These are phyloP conservation scores for Xylariales sp. DNA, from an alignment of 2,329 filamentous ascomycete genomes.

Conservation along the genomic window DNA sequence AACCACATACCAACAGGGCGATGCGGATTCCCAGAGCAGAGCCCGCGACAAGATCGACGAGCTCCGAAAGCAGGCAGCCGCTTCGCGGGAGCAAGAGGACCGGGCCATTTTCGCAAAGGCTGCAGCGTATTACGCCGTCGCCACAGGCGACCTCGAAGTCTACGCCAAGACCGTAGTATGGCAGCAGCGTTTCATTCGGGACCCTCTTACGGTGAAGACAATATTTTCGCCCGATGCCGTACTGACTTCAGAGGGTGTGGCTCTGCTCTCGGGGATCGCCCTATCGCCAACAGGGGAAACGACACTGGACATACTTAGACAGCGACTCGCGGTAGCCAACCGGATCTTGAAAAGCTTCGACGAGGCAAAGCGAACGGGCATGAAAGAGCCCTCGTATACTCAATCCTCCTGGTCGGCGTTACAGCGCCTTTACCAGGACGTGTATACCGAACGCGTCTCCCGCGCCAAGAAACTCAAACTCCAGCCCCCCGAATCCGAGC, in stretches of 20 bases:
- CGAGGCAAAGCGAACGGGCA: constrained; percentile 17
- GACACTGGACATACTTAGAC: constrained; percentile 11
- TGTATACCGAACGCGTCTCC: constrained; percentile 28
- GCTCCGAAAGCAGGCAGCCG: constrained; percentile 30
- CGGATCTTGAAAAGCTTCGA: constrained; percentile 18
- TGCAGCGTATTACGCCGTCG: constrained; percentile 32
- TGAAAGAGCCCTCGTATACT: constrained; percentile 29
- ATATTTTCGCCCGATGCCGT: constrained; percentile 22
- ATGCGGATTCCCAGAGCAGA: constrained; percentile 21
- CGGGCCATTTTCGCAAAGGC: constrained; percentile 33
- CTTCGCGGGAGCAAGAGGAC: constrained; percentile 23
- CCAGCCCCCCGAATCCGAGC: constrained; percentile 12
- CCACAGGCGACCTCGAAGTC: constrained; percentile 25
- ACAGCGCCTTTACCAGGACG: constrained; percentile 4
- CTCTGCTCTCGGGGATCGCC: constrained; percentile 30
- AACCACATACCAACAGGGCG: constrained; percentile 2
- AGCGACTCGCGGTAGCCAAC: constrained; percentile 24
- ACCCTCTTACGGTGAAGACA: constrained; percentile 16
- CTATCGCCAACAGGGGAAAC: constrained; percentile 7
- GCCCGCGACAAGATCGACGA: constrained; percentile 27
- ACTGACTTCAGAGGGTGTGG: constrained; percentile 25
- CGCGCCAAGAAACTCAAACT: constrained; percentile 29
- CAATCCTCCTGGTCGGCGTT: background rate
- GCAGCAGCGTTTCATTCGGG: constrained; percentile 34
- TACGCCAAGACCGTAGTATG: constrained; percentile 32